These are phyloP conservation scores for Helminthosporium solani DNA, from an alignment of 2,329 filamentous ascomycete genomes.

Conservation along the genomic window DNA sequence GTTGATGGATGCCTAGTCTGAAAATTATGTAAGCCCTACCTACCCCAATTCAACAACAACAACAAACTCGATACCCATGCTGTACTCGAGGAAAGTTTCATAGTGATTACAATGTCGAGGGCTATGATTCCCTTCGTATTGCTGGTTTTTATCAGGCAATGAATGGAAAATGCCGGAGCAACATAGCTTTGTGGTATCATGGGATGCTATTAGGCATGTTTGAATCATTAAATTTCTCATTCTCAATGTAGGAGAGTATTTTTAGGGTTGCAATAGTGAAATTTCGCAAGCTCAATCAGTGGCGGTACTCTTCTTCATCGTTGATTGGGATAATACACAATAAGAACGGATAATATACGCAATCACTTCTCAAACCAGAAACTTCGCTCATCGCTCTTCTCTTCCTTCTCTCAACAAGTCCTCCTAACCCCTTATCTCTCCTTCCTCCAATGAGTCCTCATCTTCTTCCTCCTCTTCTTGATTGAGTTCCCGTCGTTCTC, in stretches of 20 bases:
- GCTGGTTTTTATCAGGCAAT: constrained; percentile 56
- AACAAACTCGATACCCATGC: constrained; percentile 56
- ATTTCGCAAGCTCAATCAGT: constrained; percentile 6
- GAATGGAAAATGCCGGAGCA: constrained; percentile 47
- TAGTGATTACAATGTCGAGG: constrained; percentile 53
- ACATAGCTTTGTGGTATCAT: constrained; percentile 57
- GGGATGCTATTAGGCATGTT: constrained; percentile 55
- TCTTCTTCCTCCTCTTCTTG: too few species aligned
- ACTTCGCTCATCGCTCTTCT: too few species aligned
- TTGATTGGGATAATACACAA: background rate
- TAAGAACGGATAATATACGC: too few species aligned
- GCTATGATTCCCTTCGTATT: constrained; percentile 55
- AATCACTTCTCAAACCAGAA: too few species aligned
- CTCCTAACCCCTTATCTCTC: too few species aligned
- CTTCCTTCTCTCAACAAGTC: too few species aligned
- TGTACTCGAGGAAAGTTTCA: constrained; percentile 54
- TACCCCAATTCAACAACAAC: constrained; percentile 49
- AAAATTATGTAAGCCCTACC: constrained; percentile 46
- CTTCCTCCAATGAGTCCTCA: background rate
- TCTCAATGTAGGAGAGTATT: constrained; percentile 45
- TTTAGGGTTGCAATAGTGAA: constrained; percentile 44
- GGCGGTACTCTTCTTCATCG: too few species aligned
- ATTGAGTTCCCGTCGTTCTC: too few species aligned
- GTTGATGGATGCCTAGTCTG: constrained; percentile 43
- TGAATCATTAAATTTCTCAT: constrained; percentile 38